Base-by-base conservation (phyloP, 495 filamentous ascomycete genomes). In the Penicillium canariense region DNA sequence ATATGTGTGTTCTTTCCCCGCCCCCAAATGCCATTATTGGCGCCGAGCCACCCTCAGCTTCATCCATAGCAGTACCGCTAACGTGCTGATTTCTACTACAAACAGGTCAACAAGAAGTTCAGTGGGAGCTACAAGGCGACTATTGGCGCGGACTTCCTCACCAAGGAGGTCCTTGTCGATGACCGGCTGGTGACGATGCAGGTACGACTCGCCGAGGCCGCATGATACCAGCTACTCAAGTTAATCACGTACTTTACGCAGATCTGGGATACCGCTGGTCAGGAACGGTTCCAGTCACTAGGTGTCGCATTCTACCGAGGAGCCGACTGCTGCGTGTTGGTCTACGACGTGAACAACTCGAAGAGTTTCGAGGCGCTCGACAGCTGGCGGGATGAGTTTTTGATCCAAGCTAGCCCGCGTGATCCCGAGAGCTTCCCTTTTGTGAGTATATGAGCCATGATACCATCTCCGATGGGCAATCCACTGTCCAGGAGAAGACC, bases 21-120 rank as follows among this genome's bases (percentile, higher is more conserved):
- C 23, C 39, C 48, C 40, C 10, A 31, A 50, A 48, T 22, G 17
- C 11, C 28, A 17, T n/a, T 15, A 42, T 48, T 52, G 18, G 51
- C 43, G 43, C 38, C 38, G 36, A 34, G 40, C 44, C 52, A 34
- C 48, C 49, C 26, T 32, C 53, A 38, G 40, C 25, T 23, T 49
- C 40, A 40, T 26, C 42, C 44, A 31, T 25, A 48, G 47, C 36
- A 50, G 30, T 48, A 14, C 23, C 39, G 54, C 72, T 72, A 59
- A 72, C 60, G 56, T 20, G 17, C 40, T 23, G 43, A 6, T 30
- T 46, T 55, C 31, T 8, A 18, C 11, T 26, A 20, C 36, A 5
- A 39, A 31, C 58, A 97, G 93, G 93, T 99, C 86, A 97, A 99
- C 80, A 99, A 97, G 77, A 97, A 97, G 68, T 99, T 99, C 82